Conservation (phyloP, 208 protist genomes). For the Trypanosoma caninum region DNA sequence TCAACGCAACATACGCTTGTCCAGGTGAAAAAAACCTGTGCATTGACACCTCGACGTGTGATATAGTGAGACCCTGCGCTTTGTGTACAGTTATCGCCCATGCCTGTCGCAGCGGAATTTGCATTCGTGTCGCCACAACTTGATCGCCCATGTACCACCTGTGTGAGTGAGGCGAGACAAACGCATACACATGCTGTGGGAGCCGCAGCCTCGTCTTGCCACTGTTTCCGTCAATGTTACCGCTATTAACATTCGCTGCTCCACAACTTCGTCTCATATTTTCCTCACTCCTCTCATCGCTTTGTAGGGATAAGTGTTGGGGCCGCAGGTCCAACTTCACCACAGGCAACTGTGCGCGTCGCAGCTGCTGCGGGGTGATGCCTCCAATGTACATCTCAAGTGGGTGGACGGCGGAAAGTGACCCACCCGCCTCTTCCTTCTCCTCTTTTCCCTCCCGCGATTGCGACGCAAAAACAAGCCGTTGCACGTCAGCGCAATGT, state of each 20-base stretch:
- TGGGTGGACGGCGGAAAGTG: constrained; percentile 9
- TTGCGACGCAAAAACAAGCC: constrained; percentile 22
- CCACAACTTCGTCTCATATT: too few species aligned
- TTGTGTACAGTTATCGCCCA: constrained; percentile 96
- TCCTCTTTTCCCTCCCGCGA: too few species aligned
- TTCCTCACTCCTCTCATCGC: too few species aligned
- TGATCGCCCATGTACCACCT: constrained; percentile 37
- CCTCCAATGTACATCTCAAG: constrained; percentile 29
- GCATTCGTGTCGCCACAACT: constrained; percentile 42
- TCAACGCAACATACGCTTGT: constrained; percentile 82
- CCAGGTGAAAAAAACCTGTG: constrained; percentile 43
- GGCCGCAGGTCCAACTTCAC: constrained; percentile 38
- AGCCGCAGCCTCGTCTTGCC: neutral
- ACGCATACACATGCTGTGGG: constrained; percentile 37
- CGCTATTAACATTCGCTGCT: neutral
- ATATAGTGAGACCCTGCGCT: constrained; percentile 87
- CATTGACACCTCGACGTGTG: constrained; percentile 58
- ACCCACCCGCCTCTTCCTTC: too few species aligned
- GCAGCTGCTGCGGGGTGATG: constrained; percentile 22
- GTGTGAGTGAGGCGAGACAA: constrained; percentile 39
- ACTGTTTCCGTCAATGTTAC: neutral
- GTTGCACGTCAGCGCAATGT: constrained; percentile 22
- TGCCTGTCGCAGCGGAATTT: constrained; percentile 89
- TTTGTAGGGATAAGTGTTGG: neutral
- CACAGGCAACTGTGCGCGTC: constrained; percentile 36